Evolutionary conservation across 176 grass and related monocot genomes (phyloP), one percentile per base, ranked within the genome.

Genomic region (Avena insularis): DNA sequence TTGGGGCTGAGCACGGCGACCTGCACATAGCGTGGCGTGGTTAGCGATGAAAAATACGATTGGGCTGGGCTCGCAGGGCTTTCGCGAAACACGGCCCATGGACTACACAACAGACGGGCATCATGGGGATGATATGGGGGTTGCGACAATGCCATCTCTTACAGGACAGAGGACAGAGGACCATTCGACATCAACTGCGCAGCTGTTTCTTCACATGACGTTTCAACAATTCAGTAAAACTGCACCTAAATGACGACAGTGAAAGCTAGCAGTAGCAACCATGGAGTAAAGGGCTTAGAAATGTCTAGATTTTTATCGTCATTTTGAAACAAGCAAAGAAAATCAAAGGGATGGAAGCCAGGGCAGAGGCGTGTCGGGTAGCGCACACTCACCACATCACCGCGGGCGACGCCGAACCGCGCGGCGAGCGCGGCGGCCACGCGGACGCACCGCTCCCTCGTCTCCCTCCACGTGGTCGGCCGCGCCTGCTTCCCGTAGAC

Each of bases 361-460:
- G 35, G 40, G 16, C 16, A 20, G 8, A 31, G 35, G 11, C 38
- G n/a, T 21, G 25, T 65, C 12, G 4, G 62, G 7, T 65, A 20
- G 62, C 62, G 62, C 62, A 27, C 78, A 27, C 78, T 95, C 79
- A 95, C 93, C 61, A 95, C 93, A 45, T 92, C 91, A 1, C 83
- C 80, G 50, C 91, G 91, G 51, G 80, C 84, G 84, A 95, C 59
- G 54, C 86, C 91, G 63, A 92, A 78, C 14, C 81, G 82, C 8
- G 82, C 35, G 62, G 80, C 58, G 68, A 95, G 90, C 51, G 90
- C 88, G 73, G 88, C 88, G 27, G 93, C 93, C 68, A 88, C 82
- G 68, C 93, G 71, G 83, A 84, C 83, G 88, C 93, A 92, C 27
- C 93, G 86, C 0, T 61, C 62, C 79, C 88, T 75, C 11, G 56